Base-by-base conservation (phyloP, 495 filamentous ascomycete species). In the Talaromyces wortmannii region DNA sequence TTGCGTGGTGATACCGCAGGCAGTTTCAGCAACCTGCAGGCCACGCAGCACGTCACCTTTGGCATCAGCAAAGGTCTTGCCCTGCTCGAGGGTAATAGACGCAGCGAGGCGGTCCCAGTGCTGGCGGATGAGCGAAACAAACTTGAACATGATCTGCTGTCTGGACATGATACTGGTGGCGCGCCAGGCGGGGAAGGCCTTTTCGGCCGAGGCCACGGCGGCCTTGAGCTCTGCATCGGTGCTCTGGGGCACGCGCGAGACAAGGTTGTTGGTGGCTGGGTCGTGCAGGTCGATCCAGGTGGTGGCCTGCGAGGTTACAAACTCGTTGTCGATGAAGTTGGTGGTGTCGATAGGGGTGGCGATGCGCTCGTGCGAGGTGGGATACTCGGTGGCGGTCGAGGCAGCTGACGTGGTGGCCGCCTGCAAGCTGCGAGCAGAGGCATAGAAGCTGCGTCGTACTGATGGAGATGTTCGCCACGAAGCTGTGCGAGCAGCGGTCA, bases 101-200 rank as follows among this genome's bases (percentile, higher is more conserved):
- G 94, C 90, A 15, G 94, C 95, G 57, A 99, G 70, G 36, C 94
- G 82, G 69, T 99, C 92, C 95, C 92, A 97, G 75, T 99, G 84
- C 64, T 91, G 84, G 44, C 92, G 82, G 69, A 99, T 95, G 65
- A 99, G 74, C 48, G 74, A 80, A 36, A 92, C 89, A 64, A 91
- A 96, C 74, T 89, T 92, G 81, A 99, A 99, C 84, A 99, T 92
- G 71, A 97, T 89, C 76, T 95, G 89, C 76, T 99, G 94, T 49
- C 86, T 81, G 50, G 84, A 77, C 60, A 99, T 83, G 51, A 97
- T 78, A 68, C 87, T 92, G 15, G 86, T 96, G 43, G 83, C 78
- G 59, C 80, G 83, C 94, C 94, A 99, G 53, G 78, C 77, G 53
- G 89, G 88, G 71, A 96, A 99, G 5, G 94, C 94, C 75, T 87